phyloP scores from a whole-genome alignment of 2,329 filamentous ascomycete genomes.

The Colletotrichum agaves region DNA sequence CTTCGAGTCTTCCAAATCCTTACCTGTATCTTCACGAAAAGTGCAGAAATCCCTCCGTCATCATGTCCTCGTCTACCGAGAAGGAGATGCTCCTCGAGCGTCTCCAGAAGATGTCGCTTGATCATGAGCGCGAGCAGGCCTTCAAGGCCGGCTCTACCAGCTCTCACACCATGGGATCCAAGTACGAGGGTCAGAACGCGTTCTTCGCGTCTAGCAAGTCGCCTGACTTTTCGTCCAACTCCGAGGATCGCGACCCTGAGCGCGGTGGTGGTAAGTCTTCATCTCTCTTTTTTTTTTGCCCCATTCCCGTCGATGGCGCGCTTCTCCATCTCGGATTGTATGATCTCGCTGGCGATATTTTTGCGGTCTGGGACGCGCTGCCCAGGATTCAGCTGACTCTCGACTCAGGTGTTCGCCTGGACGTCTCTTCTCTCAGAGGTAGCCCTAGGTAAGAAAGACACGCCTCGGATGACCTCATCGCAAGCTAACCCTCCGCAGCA shows the following conservation, averaged over 20 bases:
- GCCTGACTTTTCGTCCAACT: slow-evolving; percentile 7
- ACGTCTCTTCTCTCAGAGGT: slow-evolving; percentile 22
- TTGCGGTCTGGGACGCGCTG: neutral
- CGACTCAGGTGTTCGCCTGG: slow-evolving; percentile 3
- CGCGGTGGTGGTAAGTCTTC: slow-evolving; percentile 19
- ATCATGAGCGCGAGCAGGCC: slow-evolving; percentile 29
- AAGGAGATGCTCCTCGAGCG: slow-evolving; percentile 30
- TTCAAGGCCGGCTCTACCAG: slow-evolving; percentile 5
- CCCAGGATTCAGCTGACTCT: neutral
- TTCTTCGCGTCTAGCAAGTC: slow-evolving; percentile 3
- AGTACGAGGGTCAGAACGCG: neutral
- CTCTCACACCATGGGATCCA: neutral
- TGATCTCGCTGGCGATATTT: too few relatives aligned
- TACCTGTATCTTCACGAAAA: neutral
- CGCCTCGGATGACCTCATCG: neutral
- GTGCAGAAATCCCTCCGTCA: neutral
- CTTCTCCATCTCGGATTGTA: neutral
- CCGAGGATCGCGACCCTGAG: slow-evolving; percentile 19
- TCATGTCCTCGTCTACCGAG: slow-evolving; percentile 19
- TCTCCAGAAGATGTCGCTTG: slow-evolving; percentile 18
- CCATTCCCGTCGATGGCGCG: neutral
- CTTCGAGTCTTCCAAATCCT: neutral
- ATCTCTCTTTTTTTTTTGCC: neutral
- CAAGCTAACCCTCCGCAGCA: neutral
- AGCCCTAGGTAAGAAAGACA: slow-evolving; percentile 16